A percentile compares a stretch with the other conserved stretches of the same genome.
phyloP scores from a whole-genome alignment of 2,329 filamentous ascomycete genomes.

The Botrytis tulipae region DNA sequence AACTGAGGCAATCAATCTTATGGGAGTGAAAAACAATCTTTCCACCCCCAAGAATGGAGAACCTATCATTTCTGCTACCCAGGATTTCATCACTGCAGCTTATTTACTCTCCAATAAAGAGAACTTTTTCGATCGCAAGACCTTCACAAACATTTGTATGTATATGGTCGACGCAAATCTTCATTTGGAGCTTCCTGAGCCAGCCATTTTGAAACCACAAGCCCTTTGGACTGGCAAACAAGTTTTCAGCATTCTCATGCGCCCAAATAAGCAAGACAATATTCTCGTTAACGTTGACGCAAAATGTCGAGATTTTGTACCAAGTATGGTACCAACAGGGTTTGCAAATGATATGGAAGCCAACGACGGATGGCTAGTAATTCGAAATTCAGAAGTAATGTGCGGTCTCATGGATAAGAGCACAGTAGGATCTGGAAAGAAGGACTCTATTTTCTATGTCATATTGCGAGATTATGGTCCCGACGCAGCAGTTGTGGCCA shows the following conservation, averaged over 20 bases:
- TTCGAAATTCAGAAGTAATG: conserved; percentile 96
- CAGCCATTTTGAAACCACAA: conserved; percentile 80
- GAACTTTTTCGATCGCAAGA: conserved; percentile 82
- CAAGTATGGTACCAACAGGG: conserved; percentile 42
- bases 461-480: conserved; percentile 94
- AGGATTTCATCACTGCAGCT: conserved; percentile 97
- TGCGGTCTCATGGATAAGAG: conserved; percentile 98
- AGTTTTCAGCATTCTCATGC: conserved; percentile 87
- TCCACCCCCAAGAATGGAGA: conserved; percentile 96
- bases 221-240: conserved; percentile 96
- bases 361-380: conserved; percentile 86
- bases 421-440: conserved; percentile 95
- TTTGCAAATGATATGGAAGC: conserved; percentile 65
- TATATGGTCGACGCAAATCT: conserved; percentile 87
- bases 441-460: conserved; percentile 96
- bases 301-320: conserved; percentile 78
- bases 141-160: conserved; percentile 85
- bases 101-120: conserved; percentile 92
- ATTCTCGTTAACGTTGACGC: conserved; percentile 91
- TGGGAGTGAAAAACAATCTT: conserved; percentile 97
- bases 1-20: conserved; percentile 90
- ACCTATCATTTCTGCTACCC: conserved; percentile 97
- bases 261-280: conserved; percentile 78
- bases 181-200: conserved; percentile 80
- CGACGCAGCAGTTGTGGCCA: conserved; percentile 80